Conservation (phyloP, 83 land plant genomes). For the Thuja plicata region DNA sequence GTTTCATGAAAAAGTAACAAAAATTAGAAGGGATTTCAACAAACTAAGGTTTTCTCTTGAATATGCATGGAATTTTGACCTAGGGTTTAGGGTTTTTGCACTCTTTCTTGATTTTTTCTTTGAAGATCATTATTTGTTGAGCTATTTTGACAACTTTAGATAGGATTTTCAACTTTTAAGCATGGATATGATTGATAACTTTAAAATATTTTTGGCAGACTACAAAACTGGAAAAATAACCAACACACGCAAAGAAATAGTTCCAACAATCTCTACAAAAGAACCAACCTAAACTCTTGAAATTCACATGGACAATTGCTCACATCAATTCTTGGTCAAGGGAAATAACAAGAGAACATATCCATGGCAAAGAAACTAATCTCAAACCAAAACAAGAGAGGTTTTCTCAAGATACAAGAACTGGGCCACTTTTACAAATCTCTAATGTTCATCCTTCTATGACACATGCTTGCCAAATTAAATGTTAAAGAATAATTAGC, state of each 20-base stretch:
- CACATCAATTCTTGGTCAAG: neutral
- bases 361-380: neutral
- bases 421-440: neutral
- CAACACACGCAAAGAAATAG: neutral
- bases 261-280: neutral
- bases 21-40: too few species aligned
- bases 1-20: too few species aligned
- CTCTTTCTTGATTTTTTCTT: too few species aligned
- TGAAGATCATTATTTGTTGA: too few species aligned
- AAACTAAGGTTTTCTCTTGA: too few species aligned
- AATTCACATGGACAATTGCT: neutral
- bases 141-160: too few species aligned
- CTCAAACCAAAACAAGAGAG: neutral
- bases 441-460: neutral
- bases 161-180: too few species aligned
- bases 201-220: too few species aligned
- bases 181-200: too few species aligned
- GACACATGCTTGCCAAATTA: neutral
- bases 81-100: too few species aligned
- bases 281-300: constrained; percentile 6
- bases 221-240: too few species aligned
- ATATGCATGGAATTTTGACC: too few species aligned
- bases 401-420: neutral
- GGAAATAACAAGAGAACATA: neutral
- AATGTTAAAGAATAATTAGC: constrained; percentile 1